A percentile compares a stretch with the other conserved stretches of the same genome.
Conservation (phyloP, 441 rosid genomes). For the Corymbia citriodora region DNA sequence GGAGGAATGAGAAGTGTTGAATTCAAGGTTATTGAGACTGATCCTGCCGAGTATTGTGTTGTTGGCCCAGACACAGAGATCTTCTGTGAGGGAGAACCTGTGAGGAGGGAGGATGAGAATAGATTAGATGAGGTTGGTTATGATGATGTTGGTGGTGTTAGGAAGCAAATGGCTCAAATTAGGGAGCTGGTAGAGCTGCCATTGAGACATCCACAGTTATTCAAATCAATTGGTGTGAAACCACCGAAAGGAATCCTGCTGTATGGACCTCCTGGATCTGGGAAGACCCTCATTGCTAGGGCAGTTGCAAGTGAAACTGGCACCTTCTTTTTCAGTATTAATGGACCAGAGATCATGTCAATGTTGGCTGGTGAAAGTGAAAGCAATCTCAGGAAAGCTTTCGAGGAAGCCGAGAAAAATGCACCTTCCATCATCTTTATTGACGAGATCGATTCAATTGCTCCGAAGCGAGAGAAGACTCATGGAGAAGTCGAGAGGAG, state of each 20-base stretch:
- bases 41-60: slow-evolving; percentile 55
- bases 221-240: slow-evolving; percentile 62
- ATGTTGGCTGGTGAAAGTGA: slow-evolving; percentile 72
- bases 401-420: slow-evolving; percentile 61
- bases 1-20: slow-evolving; percentile 72
- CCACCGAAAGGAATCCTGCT: slow-evolving; percentile 64
- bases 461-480: slow-evolving; percentile 63
- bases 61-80: slow-evolving; percentile 57
- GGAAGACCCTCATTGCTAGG: slow-evolving; percentile 57
- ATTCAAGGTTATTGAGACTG: slow-evolving; percentile 63
- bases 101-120: slow-evolving; percentile 68
- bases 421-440: slow-evolving; percentile 67
- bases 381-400: slow-evolving; percentile 63
- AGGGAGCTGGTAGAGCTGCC: slow-evolving; percentile 75
- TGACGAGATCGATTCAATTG: slow-evolving; percentile 60
- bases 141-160: slow-evolving; percentile 76
- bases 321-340: slow-evolving; percentile 54
- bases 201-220: slow-evolving; percentile 68
- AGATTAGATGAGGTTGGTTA: slow-evolving; percentile 67
- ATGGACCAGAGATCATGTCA: slow-evolving; percentile 74
- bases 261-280: slow-evolving; percentile 65
- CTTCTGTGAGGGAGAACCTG: slow-evolving; percentile 61
- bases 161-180: slow-evolving; percentile 79
- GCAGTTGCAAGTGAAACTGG: slow-evolving; percentile 65
- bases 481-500: slow-evolving; percentile 57